Evolutionary conservation across 805 yeast genomes (phyloP).

Genomic region (Metschnikowia dekortorum): DNA sequence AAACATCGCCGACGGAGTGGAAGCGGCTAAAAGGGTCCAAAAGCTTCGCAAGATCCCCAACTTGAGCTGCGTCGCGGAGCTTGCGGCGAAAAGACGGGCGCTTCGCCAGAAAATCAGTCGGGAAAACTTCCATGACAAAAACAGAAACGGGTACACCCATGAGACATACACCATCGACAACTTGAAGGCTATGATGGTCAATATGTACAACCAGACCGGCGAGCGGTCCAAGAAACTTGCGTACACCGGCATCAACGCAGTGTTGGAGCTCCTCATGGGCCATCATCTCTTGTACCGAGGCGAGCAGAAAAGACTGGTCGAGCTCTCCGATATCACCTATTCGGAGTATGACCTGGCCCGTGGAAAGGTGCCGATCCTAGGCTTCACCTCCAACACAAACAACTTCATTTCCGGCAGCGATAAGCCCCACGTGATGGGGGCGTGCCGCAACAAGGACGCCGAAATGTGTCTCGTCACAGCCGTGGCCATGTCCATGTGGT

Average conservation of each 20-base stretch:
- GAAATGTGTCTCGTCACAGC: slow-evolving; percentile 5
- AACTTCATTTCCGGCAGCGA: too few relatives aligned
- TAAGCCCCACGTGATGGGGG: background rate
- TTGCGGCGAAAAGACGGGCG: background rate
- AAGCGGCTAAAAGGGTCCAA: background rate
- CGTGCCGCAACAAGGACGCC: slow-evolving; percentile 5
- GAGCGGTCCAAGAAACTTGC: background rate
- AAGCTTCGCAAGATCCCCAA: background rate
- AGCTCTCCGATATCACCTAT: slow-evolving; percentile 4
- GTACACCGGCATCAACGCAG: slow-evolving; percentile 1
- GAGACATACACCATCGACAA: slow-evolving; percentile 1
- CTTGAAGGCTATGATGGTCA: background rate
- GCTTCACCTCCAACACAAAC: background rate
- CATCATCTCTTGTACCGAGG: slow-evolving; percentile 4
- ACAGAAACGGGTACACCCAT: background rate
- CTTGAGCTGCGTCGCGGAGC: background rate
- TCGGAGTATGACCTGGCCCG: background rate
- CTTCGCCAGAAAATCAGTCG: background rate
- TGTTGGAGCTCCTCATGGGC: slow-evolving; percentile 5
- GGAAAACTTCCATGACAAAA: background rate
- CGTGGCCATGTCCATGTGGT: slow-evolving; percentile 7
- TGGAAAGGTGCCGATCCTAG: slow-evolving; percentile 4
- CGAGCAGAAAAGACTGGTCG: background rate
- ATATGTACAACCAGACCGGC: background rate
- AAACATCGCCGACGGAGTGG: background rate